A percentile compares a stretch with the other conserved stretches of the same genome.
These are phyloP conservation scores for Cercospora sp. DNA, from an alignment of 2,329 filamentous ascomycete genomes.

Conservation along the genomic window DNA sequence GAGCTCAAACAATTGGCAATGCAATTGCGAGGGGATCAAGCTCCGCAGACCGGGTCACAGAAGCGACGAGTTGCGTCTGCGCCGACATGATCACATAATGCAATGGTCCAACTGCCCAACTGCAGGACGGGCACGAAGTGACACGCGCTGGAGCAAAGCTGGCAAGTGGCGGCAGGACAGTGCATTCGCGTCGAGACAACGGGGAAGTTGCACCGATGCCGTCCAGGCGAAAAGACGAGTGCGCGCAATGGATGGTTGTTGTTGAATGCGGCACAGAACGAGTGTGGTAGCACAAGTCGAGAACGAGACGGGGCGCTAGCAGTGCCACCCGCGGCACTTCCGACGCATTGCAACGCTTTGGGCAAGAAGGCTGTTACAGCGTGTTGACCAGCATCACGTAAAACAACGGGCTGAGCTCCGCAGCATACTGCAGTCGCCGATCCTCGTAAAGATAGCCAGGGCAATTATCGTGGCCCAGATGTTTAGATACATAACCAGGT, in stretches of 20 bases:
- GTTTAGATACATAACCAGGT: background rate
- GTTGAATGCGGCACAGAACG: background rate
- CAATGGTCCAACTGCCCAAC: background rate
- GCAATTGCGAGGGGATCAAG: background rate
- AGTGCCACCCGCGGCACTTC: background rate
- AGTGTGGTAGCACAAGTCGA: background rate
- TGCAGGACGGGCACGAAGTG: background rate
- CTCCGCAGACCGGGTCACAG: background rate
- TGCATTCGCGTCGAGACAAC: background rate
- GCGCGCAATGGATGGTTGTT: background rate
- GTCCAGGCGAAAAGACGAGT: background rate
- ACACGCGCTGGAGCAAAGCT: background rate
- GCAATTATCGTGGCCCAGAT: background rate
- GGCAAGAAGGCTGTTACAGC: background rate
- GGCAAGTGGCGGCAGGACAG: background rate
- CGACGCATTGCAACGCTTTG: background rate
- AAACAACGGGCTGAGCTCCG: background rate
- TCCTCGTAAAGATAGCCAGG: background rate
- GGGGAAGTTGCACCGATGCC: background rate
- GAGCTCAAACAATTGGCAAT: background rate
- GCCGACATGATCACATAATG: background rate
- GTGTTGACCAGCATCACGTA: background rate
- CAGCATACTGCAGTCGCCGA: background rate
- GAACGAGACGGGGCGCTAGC: background rate
- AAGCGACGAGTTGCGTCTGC: constrained; percentile 3